Evolutionary conservation across 139 green algal species (phyloP), one percentile per base, ranked within the genome.

Genomic region (Tetratostichococcus sp.): DNA sequence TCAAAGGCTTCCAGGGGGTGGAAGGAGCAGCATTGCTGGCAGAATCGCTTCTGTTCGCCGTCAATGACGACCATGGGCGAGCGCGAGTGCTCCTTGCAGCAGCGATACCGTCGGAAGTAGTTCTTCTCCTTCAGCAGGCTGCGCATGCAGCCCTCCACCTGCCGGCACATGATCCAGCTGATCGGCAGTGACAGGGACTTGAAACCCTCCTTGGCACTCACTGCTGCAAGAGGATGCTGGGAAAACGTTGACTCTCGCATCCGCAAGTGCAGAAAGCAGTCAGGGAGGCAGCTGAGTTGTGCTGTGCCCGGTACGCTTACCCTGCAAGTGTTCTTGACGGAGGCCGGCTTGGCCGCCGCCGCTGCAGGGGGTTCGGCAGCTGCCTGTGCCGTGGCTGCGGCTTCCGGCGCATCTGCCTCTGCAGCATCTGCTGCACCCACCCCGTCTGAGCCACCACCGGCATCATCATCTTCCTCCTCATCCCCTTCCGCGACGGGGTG

Each of bases 41-140:
- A 79, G 50, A 79, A 79, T 28, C 74, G 67, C n/a, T 74, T 70
- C 26, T 4, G 11, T 26, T 66, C 28, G 58, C 75, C 75, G 2
- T 71, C 30, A 0, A 74, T 8, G 11, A 71, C 0, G 16, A 75
- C 57, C 33, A 33, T 25, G 21, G 35, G 19, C 25, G 30, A 25
- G 8, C 31, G 42, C 59, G 65, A 72, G 42, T 80, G 75, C 23
- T 32, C 59, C 2, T 69, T 43, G 50, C 75, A 80, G 2, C 75
- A 67, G 35, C 67, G 69, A 35, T 76, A 76, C 0, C 75, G 35
- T 69, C 75, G 75, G 33, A 66, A 30, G 19, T 50, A 65, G 31
- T 62, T 62, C 50, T 62, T 62, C 50, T 62, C 50, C 50, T 62
- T 62, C 50, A 62, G 50, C 50, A 62, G 50, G 50, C 50, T 62